A percentile compares a stretch with the other conserved stretches of the same genome.
These are phyloP conservation scores for Colletotrichum higginsianum DNA, from an alignment of 2,329 filamentous ascomycete species.

Conservation along the genomic window DNA sequence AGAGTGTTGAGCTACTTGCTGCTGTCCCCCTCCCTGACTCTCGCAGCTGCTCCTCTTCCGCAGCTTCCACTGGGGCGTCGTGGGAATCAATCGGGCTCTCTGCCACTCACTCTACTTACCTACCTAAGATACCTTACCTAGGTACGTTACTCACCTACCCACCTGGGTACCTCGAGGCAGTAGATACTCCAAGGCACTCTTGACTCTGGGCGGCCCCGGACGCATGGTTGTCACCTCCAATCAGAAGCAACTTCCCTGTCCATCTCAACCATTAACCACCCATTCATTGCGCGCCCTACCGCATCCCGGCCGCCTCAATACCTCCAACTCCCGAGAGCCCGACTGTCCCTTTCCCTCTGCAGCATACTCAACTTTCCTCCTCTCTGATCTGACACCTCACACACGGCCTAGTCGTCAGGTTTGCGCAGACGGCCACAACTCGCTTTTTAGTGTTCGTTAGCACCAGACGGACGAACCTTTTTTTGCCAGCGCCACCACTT, in stretches of 20 bases:
- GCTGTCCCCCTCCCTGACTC: conserved; percentile 13
- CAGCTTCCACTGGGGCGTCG: conserved; percentile 27
- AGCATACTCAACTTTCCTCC: background rate
- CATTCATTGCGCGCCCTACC: conserved; percentile 12
- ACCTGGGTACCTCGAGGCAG: no score
- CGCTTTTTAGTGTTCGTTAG: conserved; percentile 36
- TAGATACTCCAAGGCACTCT: background rate
- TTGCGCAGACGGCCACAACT: conserved; percentile 40
- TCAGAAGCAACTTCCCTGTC: conserved; percentile 37
- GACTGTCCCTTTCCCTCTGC: conserved; percentile 20
- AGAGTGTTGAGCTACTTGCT: conserved; percentile 34
- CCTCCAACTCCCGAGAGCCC: conserved; percentile 33
- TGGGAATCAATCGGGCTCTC: conserved; percentile 25
- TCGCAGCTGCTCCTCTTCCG: conserved; percentile 14
- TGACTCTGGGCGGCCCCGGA: background rate
- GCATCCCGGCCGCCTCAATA: conserved; percentile 31
- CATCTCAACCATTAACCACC: conserved; percentile 29
- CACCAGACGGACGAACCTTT: conserved; percentile 36
- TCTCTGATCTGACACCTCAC: background rate
- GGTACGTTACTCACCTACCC: no score
- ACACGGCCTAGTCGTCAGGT: conserved; percentile 25
- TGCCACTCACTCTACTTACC: no score
- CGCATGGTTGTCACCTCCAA: conserved; percentile 29
- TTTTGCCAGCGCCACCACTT: conserved; percentile 38
- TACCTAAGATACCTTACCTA: no score